Evolutionary conservation across 2,329 filamentous ascomycete species (phyloP).

Genomic region (Fusarium bulbicola): DNA sequence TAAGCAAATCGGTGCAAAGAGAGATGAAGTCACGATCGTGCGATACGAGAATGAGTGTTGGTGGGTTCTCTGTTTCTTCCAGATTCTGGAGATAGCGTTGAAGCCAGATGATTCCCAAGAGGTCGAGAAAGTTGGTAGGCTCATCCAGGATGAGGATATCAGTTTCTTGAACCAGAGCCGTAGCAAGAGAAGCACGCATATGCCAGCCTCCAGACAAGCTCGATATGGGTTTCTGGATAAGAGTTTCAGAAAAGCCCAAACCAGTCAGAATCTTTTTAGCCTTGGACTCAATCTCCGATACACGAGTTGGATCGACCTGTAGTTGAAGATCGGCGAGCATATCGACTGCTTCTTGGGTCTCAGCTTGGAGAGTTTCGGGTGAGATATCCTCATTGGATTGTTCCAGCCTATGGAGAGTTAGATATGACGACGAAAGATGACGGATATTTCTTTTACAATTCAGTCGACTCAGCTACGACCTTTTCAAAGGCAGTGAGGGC

Average conservation of each 20-base stretch:
- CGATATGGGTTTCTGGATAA: conserved; percentile 66
- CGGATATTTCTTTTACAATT: conserved; percentile 51
- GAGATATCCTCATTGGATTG: conserved; percentile 67
- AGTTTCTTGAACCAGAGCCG: conserved; percentile 73
- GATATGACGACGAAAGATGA: background rate
- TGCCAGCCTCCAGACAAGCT: conserved; percentile 81
- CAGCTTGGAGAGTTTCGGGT: conserved; percentile 64
- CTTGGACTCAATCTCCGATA: conserved; percentile 70
- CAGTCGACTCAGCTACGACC: conserved; percentile 65
- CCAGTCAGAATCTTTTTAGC: conserved; percentile 74
- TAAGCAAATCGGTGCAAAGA: conserved; percentile 78
- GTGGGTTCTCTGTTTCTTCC: conserved; percentile 60
- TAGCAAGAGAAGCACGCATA: conserved; percentile 74
- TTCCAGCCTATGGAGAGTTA: conserved; percentile 49
- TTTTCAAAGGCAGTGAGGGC: conserved; percentile 75
- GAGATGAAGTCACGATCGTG: conserved; percentile 87
- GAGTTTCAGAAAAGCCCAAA: conserved; percentile 74
- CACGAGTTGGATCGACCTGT: conserved; percentile 71
- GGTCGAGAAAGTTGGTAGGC: conserved; percentile 86
- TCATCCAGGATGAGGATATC: conserved; percentile 87
- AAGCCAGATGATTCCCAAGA: conserved; percentile 86
- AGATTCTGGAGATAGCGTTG: conserved; percentile 74
- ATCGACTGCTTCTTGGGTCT: conserved; percentile 75
- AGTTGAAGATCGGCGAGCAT: conserved; percentile 75
- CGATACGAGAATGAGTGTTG: conserved; percentile 80